A percentile compares a stretch with the other conserved stretches of the same genome.
phyloP scores from a whole-genome alignment of 202 grass and related monocot genomes.

The Dendrocalamus latiflorus region DNA sequence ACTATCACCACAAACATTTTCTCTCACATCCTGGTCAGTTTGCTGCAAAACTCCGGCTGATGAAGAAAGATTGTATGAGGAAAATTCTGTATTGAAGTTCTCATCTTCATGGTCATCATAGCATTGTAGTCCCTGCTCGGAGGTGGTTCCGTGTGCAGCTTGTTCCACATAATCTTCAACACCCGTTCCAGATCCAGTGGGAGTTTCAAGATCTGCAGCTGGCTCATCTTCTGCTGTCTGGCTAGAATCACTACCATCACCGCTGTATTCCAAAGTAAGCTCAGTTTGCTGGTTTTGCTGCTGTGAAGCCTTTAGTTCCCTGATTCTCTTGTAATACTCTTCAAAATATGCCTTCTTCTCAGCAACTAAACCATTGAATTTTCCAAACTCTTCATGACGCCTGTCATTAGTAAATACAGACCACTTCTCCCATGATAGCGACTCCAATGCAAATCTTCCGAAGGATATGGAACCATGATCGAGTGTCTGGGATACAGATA shows the following conservation, averaged over 20 bases:
- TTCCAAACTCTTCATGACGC: constrained; percentile 87
- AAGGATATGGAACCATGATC: constrained; percentile 97
- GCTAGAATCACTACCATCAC: constrained; percentile 83
- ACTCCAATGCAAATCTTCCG: constrained; percentile 87
- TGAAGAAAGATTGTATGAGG: constrained; percentile 21
- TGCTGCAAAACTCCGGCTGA: constrained; percentile 25
- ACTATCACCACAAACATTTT: constrained; percentile 2
- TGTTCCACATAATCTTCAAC: constrained; percentile 37
- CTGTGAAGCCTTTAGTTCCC: constrained; percentile 74
- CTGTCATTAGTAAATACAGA: constrained; percentile 93
- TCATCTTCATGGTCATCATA: constrained; percentile 13
- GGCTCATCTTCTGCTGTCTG: constrained; percentile 61
- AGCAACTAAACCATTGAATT: constrained; percentile 95
- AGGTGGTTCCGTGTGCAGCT: background rate
- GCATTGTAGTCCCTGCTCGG: constrained; percentile 27
- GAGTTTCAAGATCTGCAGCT: constrained; percentile 41
- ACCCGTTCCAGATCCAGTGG: constrained; percentile 34
- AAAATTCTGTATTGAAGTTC: constrained; percentile 17
- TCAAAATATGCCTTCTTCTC: constrained; percentile 98
- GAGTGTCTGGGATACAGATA: constrained; percentile 72
- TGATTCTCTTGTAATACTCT: constrained; percentile 87
- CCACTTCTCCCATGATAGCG: constrained; percentile 94
- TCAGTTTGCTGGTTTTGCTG: constrained; percentile 80
- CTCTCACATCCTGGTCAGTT: constrained; percentile 14
- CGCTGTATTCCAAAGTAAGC: constrained; percentile 80